These are phyloP conservation scores for Chalaropsis ovoidea DNA, from an alignment of 2,329 filamentous ascomycete genomes.

Conservation along the genomic window DNA sequence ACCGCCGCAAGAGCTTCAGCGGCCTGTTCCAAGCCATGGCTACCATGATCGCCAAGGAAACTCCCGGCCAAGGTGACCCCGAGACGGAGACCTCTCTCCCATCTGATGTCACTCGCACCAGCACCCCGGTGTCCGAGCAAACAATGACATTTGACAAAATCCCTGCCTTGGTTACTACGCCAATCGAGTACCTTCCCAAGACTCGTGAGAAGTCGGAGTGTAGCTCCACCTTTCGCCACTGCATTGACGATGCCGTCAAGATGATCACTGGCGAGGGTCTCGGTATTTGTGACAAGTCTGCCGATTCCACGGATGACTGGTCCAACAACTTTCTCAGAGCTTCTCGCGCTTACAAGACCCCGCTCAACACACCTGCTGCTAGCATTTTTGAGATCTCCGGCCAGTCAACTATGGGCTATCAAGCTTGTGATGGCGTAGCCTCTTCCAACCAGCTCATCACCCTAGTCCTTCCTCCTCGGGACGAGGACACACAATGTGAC, in stretches of 20 bases:
- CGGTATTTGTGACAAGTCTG: conserved; percentile 8
- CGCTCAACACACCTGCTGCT: conserved; percentile 18
- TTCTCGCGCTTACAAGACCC: conserved; percentile 18
- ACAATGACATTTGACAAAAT: conserved; percentile 13
- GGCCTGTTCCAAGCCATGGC: conserved; percentile 24
- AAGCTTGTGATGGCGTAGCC: not conserved
- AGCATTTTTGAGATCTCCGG: conserved; percentile 19
- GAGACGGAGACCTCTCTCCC: not conserved
- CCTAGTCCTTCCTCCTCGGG: conserved; percentile 21
- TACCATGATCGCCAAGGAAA: conserved; percentile 20
- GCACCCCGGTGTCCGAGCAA: not conserved
- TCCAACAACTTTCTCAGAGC: not conserved
- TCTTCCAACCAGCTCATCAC: conserved; percentile 21
- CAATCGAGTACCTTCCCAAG: conserved; percentile 22
- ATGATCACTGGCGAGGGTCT: conserved; percentile 23
- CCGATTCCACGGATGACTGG: not conserved
- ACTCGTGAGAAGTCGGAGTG: conserved; percentile 24
- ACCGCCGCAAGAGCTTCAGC: conserved; percentile 24
- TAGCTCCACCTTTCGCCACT: conserved; percentile 24
- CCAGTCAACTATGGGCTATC: conserved; percentile 1
- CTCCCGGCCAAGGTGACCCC: not conserved
- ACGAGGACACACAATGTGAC: conserved; percentile 22
- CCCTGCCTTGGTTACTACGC: not conserved
- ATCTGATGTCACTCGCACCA: not conserved
- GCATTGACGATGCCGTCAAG: conserved; percentile 25